phyloP scores from a whole-genome alignment of 2,329 filamentous ascomycete genomes.

The Didymella pomorum region DNA sequence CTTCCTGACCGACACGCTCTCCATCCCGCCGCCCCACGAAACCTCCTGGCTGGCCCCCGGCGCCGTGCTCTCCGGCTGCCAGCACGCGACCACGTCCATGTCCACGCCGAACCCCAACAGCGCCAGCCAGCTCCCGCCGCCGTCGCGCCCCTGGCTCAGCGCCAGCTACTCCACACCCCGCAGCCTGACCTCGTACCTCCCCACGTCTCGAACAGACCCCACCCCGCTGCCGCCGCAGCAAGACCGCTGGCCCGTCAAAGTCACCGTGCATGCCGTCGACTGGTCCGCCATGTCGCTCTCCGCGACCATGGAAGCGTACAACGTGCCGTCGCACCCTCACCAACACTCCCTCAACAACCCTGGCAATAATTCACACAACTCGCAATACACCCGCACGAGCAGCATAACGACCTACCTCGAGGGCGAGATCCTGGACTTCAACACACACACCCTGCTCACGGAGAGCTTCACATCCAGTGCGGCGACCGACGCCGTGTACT shows the following conservation, averaged over 20 bases:
- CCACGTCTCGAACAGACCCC: conserved; percentile 11
- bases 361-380: conserved; percentile 11
- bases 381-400: conserved; percentile 46
- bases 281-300: conserved; percentile 67
- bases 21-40: conserved; percentile 59
- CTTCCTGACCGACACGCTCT: conserved; percentile 64
- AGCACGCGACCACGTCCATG: conserved; percentile 60
- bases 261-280: conserved; percentile 70
- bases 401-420: conserved; percentile 71
- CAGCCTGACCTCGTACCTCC: conserved; percentile 28
- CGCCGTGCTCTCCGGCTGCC: conserved; percentile 67
- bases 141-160: conserved; percentile 51
- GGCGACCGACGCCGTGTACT: conserved; percentile 57
- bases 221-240: conserved; percentile 46
- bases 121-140: conserved; percentile 33
- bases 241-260: conserved; percentile 72
- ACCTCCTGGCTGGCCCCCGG: conserved; percentile 71
- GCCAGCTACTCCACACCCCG: conserved; percentile 42
- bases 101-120: conserved; percentile 34
- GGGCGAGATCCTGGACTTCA: conserved; percentile 72
- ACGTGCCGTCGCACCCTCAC: conserved; percentile 62
- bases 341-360: conserved; percentile 37
- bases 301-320: conserved; percentile 75
- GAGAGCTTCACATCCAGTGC: conserved; percentile 57
- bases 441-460: conserved; percentile 60